phyloP scores from a whole-genome alignment of 169 alveolate genomes.

The Eimeria falciformis region DNA sequence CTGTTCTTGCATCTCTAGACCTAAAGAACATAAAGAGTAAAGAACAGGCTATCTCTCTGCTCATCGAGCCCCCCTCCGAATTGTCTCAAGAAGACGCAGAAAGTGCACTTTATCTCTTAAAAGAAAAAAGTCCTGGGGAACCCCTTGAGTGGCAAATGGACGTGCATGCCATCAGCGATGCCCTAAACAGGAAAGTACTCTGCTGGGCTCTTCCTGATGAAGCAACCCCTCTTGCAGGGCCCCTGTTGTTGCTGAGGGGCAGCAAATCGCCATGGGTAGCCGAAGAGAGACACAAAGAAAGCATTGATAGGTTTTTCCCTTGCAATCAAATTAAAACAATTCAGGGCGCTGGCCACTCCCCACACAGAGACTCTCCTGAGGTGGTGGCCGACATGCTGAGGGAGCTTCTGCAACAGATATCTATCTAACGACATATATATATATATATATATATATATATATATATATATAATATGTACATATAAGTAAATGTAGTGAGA shows the following conservation, averaged over 20 bases:
- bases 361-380: neutral
- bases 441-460: neutral
- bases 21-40: neutral
- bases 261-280: neutral
- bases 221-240: neutral
- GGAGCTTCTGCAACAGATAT: too few species aligned
- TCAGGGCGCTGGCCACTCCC: neutral
- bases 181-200: neutral
- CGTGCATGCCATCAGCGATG: neutral
- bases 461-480: neutral
- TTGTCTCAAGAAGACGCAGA: neutral
- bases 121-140: neutral
- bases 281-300: neutral
- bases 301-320: neutral
- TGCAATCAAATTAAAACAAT: neutral
- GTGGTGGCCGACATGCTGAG: too few species aligned
- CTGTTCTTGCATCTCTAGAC: neutral
- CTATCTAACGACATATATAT: neutral
- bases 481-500: too few species aligned
- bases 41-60: neutral
- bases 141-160: neutral
- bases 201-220: neutral
- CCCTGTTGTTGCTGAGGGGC: neutral
- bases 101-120: neutral
- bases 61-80: neutral